phyloP scores from a whole-genome alignment of 2,329 filamentous ascomycete species.

The Verticillium albo-atrum region DNA sequence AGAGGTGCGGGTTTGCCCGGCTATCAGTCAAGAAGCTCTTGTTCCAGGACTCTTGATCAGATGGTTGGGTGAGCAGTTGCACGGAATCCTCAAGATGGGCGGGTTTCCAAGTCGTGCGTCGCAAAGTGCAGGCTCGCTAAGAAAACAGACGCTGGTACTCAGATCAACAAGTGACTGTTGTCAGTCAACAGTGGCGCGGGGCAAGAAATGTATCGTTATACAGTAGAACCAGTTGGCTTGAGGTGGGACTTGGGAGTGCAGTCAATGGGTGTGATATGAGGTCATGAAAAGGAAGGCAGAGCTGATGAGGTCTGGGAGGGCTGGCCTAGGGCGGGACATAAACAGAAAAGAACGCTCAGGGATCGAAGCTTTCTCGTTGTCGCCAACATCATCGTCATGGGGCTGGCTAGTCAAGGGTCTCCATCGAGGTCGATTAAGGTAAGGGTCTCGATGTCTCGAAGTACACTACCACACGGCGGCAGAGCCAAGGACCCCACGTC shows the following conservation, averaged over 20 bases:
- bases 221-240: not conserved
- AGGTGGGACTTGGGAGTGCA: not conserved
- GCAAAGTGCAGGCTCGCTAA: not conserved
- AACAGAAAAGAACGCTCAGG: conserved; percentile 6
- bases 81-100: not conserved
- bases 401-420: not conserved
- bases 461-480: not conserved
- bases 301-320: conserved; percentile 5
- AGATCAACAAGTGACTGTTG: not conserved
- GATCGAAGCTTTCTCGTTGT: conserved; percentile 10
- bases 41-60: not conserved
- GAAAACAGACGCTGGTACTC: not conserved
- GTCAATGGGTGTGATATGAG: not conserved
- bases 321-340: conserved; percentile 4
- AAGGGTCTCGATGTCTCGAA: not conserved
- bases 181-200: not conserved
- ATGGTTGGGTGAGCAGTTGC: not conserved
- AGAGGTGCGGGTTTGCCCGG: too few relatives aligned
- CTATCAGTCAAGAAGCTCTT: not conserved
- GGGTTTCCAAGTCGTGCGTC: not conserved
- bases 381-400: conserved; percentile 9
- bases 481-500: not conserved
- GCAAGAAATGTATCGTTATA: not conserved
- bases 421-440: not conserved
- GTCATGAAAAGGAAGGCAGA: conserved; percentile 4